Evolutionary conservation across 441 rosid genomes (phyloP).

Genomic region (Adansonia rubrostipa): DNA sequence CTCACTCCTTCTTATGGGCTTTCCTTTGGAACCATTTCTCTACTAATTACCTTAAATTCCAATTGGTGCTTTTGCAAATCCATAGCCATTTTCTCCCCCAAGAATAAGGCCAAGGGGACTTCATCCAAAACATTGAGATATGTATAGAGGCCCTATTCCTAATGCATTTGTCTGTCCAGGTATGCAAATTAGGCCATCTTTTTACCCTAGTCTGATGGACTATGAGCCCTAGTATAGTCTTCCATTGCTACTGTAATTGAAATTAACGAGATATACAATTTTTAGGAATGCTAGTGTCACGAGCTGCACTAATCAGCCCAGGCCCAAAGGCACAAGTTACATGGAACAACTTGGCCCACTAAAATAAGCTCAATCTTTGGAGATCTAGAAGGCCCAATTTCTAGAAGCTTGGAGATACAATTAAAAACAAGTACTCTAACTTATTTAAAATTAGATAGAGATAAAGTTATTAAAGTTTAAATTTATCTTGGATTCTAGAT

Average conservation of each 20-base stretch:
- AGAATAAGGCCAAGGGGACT: slow-evolving; percentile 76
- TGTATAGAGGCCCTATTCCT: slow-evolving; percentile 81
- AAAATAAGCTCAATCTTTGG: too few species aligned
- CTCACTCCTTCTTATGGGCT: slow-evolving; percentile 35
- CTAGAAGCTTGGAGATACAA: too few species aligned
- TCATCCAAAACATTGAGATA: slow-evolving; percentile 66
- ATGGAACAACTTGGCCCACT: too few species aligned
- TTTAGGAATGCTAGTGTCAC: slow-evolving; percentile 55
- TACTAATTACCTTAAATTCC: slow-evolving; percentile 75
- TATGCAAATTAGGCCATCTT: slow-evolving; percentile 89
- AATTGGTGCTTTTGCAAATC: slow-evolving; percentile 54
- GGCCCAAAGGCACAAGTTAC: too few species aligned
- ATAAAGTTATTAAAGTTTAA: too few species aligned
- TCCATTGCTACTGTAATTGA: slow-evolving; percentile 74
- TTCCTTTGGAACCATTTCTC: slow-evolving; percentile 85
- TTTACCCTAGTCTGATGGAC: slow-evolving; percentile 76
- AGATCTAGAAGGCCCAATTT: too few species aligned
- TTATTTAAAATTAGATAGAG: too few species aligned
- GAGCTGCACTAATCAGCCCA: too few species aligned
- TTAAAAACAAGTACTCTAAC: too few species aligned
- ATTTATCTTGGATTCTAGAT: too few species aligned
- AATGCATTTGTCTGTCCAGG: slow-evolving; percentile 77
- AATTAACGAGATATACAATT: slow-evolving; percentile 75
- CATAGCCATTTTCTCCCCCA: slow-evolving; percentile 60
- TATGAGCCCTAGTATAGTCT: slow-evolving; percentile 84